Conservation (phyloP, 73 alveolate genomes). For the Paramecium caudatum region DNA sequence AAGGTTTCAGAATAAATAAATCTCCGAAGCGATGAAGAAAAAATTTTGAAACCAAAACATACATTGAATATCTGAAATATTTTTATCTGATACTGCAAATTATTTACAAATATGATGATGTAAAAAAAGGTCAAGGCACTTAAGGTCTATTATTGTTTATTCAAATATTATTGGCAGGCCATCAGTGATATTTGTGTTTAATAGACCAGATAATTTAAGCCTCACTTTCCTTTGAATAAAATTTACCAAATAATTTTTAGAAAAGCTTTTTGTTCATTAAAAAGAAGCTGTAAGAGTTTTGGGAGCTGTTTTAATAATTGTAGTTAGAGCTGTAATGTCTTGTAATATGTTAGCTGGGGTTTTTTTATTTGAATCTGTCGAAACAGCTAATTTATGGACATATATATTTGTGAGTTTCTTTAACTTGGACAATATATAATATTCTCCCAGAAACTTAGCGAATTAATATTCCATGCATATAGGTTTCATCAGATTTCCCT, state of each 20-base stretch:
- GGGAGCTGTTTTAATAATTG: constrained; percentile 20
- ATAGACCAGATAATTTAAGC: neutral
- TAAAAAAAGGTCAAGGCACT: neutral
- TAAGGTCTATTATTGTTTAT: constrained; percentile 3
- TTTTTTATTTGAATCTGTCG: neutral
- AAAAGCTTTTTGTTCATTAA: neutral
- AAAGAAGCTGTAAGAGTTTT: neutral
- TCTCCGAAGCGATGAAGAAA: too few relatives aligned
- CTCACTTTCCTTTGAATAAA: constrained; percentile 13
- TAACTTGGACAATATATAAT: neutral
- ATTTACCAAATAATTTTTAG: neutral
- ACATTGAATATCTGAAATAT: neutral
- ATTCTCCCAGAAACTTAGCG: neutral
- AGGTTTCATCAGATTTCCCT: neutral
- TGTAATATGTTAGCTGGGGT: constrained; percentile 9
- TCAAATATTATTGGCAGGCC: constrained; percentile 35
- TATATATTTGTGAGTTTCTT: neutral
- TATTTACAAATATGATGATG: constrained; percentile 9
- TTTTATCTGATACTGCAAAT: neutral
- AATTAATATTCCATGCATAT: neutral
- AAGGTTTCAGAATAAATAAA: too few relatives aligned
- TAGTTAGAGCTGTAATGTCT: neutral
- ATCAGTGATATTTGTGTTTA: neutral
- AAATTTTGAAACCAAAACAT: neutral
- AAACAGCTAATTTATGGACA: constrained; percentile 54